Evolutionary conservation across 148 eudicot genomes (phyloP).

Genomic region (Persicaria tinctoria): DNA sequence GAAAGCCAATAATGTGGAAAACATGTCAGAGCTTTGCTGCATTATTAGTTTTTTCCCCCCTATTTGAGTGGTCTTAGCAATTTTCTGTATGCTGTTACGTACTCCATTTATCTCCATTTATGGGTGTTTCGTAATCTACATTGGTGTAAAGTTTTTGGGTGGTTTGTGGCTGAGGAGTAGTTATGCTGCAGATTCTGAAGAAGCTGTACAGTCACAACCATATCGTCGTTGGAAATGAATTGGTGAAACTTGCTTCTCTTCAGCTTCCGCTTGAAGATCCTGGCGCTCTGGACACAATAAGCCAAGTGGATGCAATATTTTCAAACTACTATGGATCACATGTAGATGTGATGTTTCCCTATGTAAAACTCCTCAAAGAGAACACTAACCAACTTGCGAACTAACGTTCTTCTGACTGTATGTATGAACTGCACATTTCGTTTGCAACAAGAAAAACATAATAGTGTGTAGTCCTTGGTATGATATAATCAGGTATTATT

Average conservation of each 20-base stretch:
- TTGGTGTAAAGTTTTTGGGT: neutral
- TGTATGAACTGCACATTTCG: neutral
- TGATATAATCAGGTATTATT: too few species aligned
- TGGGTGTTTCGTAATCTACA: too few species aligned
- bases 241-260: constrained; percentile 72
- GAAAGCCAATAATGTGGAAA: too few species aligned
- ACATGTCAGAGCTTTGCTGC: too few species aligned
- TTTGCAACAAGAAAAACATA: too few species aligned
- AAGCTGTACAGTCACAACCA: constrained; percentile 58
- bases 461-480: too few species aligned
- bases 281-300: constrained; percentile 31
- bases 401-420: neutral
- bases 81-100: too few species aligned
- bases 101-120: too few species aligned
- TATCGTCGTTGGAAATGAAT: constrained; percentile 70
- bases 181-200: constrained; percentile 58
- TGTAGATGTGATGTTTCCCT: constrained; percentile 47
- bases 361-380: constrained; percentile 30
- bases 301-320: constrained; percentile 36
- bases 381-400: constrained; percentile 23
- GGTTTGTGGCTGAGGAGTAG: neutral
- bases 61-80: too few species aligned
- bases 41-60: too few species aligned
- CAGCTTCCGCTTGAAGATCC: constrained; percentile 43
- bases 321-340: constrained; percentile 68